These are phyloP conservation scores for Yamadazyma jaroonii DNA, from an alignment of 1,139 yeast genomes.

Conservation along the genomic window DNA sequence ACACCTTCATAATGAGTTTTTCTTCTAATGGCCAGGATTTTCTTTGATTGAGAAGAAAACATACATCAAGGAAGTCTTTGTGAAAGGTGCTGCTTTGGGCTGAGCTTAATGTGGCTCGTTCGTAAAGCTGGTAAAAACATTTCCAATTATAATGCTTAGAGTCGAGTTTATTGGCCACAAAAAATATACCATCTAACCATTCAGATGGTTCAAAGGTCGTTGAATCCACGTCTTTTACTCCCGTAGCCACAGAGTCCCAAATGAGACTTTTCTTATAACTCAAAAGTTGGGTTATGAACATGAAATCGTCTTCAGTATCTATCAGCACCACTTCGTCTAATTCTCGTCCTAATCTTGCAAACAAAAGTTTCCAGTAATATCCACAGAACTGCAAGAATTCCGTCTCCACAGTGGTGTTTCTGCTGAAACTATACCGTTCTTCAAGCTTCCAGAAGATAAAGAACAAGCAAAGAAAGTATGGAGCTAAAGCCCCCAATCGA, in stretches of 20 bases:
- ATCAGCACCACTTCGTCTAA: constrained; percentile 4
- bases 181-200: constrained; percentile 12
- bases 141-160: constrained; percentile 21
- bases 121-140: constrained; percentile 23
- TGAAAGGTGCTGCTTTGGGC: constrained; percentile 15
- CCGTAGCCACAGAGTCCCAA: constrained; percentile 8
- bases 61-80: constrained; percentile 28
- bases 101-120: background rate
- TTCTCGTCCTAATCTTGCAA: constrained; percentile 7
- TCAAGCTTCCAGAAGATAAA: constrained; percentile 15
- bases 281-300: constrained; percentile 8
- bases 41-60: constrained; percentile 25
- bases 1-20: constrained; percentile 26
- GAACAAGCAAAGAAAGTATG: constrained; percentile 21
- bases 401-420: background rate
- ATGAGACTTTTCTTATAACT: constrained; percentile 7
- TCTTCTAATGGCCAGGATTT: constrained; percentile 40
- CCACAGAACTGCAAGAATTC: constrained; percentile 9
- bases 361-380: constrained; percentile 10
- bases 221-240: background rate
- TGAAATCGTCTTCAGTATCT: constrained; percentile 6
- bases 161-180: constrained; percentile 9
- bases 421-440: constrained; percentile 5
- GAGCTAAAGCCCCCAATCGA: constrained; percentile 11
- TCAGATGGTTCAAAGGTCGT: too few relatives aligned